These are phyloP conservation scores for Salvia sclarea DNA, from an alignment of 305 asterid genomes.

Conservation along the genomic window DNA sequence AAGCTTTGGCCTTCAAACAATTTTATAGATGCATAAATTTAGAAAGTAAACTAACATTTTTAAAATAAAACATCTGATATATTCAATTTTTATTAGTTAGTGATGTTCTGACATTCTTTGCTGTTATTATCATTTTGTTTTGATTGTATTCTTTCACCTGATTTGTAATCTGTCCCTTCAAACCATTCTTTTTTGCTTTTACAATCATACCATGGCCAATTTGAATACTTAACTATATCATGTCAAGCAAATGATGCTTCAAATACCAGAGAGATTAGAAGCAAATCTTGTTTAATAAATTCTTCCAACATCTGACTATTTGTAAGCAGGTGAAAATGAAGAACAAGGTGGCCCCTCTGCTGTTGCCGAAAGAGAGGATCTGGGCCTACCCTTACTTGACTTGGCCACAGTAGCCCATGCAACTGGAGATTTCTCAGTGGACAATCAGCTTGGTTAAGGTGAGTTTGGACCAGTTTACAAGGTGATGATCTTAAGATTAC, in stretches of 20 bases:
- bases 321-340: constrained; percentile 32
- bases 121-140: background rate
- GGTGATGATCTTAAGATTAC: constrained; percentile 35
- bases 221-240: background rate
- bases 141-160: background rate
- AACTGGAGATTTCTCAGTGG: constrained; percentile 42
- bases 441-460: constrained; percentile 55
- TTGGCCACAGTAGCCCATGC: constrained; percentile 40
- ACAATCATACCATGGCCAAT: background rate
- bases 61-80: background rate
- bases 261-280: background rate
- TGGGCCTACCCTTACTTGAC: constrained; percentile 43
- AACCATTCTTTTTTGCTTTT: background rate
- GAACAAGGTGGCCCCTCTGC: background rate
- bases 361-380: constrained; percentile 35
- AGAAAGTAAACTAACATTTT: background rate
- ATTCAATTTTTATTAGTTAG: background rate
- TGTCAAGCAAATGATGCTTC: background rate
- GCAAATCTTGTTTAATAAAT: no score
- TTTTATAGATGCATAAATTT: background rate
- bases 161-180: background rate
- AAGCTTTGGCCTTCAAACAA: background rate
- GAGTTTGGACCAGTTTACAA: constrained; percentile 57
- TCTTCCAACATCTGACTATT: constrained; percentile 14
- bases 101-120: background rate